A percentile compares a stretch with the other conserved stretches of the same genome.
phyloP scores from a whole-genome alignment of 2,329 filamentous ascomycete genomes.

The Xylaria sp. region DNA sequence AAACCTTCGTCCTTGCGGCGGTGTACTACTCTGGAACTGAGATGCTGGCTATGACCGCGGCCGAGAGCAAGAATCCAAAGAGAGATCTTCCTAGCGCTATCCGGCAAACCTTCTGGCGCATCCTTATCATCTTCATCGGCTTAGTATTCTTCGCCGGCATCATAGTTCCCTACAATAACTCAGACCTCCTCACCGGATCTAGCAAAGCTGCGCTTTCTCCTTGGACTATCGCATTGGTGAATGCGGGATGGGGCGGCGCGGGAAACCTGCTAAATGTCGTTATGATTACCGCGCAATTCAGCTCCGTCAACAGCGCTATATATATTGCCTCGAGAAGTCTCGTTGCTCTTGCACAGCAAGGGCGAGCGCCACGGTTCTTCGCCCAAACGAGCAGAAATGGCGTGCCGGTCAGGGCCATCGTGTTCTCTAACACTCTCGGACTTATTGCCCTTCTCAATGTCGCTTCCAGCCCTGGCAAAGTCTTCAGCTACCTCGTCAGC shows the following conservation, averaged over 20 bases:
- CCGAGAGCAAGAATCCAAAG: constrained; percentile 42
- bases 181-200: constrained; percentile 42
- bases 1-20: constrained; percentile 44
- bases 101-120: constrained; percentile 41
- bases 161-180: constrained; percentile 43
- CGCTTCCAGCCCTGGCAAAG: constrained; percentile 38
- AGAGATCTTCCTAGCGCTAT: constrained; percentile 41
- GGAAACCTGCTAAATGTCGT: constrained; percentile 43
- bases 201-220: constrained; percentile 41
- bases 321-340: constrained; percentile 41
- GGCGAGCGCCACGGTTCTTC: constrained; percentile 39
- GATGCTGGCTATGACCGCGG: constrained; percentile 45
- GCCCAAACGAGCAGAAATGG: constrained; percentile 38
- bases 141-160: constrained; percentile 43
- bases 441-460: constrained; percentile 42
- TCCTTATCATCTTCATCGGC: constrained; percentile 43
- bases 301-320: constrained; percentile 43
- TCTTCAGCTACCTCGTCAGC: constrained; percentile 39
- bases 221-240: constrained; percentile 41
- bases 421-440: constrained; percentile 42
- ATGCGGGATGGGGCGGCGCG: constrained; percentile 38
- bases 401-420: constrained; percentile 37
- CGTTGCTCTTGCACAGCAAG: constrained; percentile 35
- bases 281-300: constrained; percentile 45
- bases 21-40: constrained; percentile 47